phyloP scores from a whole-genome alignment of 768 basidiomycete species.

The Tephrocybe rancida region DNA sequence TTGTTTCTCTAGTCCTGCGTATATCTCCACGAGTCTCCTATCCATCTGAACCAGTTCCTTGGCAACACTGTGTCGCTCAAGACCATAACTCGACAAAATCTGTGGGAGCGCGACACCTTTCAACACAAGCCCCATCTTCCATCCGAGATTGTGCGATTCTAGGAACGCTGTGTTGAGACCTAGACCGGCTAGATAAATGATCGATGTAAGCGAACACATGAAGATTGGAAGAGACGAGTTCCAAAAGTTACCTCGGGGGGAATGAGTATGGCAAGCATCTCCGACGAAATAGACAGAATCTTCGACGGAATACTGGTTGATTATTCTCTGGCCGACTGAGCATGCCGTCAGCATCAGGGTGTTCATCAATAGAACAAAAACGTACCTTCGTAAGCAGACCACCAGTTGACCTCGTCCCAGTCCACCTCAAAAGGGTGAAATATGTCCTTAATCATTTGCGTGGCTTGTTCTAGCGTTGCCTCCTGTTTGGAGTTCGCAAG shows the following conservation, averaged over 20 bases:
- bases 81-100: conserved; percentile 13
- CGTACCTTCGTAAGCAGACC: conserved; percentile 19
- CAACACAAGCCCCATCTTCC: conserved; percentile 17
- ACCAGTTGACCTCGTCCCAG: conserved; percentile 20
- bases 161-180: conserved; percentile 18
- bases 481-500: conserved; percentile 16
- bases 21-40: conserved; percentile 16
- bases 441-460: conserved; percentile 14
- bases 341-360: too few species aligned
- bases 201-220: neutral
- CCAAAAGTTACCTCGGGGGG: conserved; percentile 16
- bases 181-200: conserved; percentile 8
- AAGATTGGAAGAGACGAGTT: neutral
- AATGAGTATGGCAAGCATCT: conserved; percentile 19
- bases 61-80: conserved; percentile 14
- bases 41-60: conserved; percentile 16
- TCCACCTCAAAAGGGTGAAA: conserved; percentile 16
- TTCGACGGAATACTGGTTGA: conserved; percentile 12
- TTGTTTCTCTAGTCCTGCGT: conserved; percentile 18
- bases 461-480: conserved; percentile 13
- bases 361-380: neutral
- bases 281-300: conserved; percentile 16
- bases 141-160: conserved; percentile 17
- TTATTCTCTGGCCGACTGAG: conserved; percentile 15
- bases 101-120: conserved; percentile 13